Percentiles rank a stretch among this genome's conserved stretches.
phyloP scores from a whole-genome alignment of 768 basidiomycete genomes.

The Tephrocybe sp. region DNA sequence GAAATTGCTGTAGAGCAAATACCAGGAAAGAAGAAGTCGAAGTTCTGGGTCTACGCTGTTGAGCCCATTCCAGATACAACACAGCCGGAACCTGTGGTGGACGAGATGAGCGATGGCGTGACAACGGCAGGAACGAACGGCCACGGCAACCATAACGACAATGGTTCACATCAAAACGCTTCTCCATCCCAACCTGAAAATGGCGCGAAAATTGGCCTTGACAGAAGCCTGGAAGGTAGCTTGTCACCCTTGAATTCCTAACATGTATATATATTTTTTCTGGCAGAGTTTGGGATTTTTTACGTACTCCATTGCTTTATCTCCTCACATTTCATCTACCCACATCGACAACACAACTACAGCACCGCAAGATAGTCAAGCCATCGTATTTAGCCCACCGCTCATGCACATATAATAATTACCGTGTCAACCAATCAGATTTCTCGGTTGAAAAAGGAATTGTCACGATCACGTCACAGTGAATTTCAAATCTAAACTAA shows the following conservation, averaged over 20 bases:
- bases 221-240: constrained; percentile 39
- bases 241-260: constrained; percentile 42
- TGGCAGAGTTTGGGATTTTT: neutral
- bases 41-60: constrained; percentile 88
- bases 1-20: constrained; percentile 77
- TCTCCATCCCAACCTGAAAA: constrained; percentile 8
- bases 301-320: constrained; percentile 1
- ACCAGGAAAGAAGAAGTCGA: constrained; percentile 81
- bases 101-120: constrained; percentile 17
- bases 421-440: constrained; percentile 14
- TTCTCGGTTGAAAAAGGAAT: neutral
- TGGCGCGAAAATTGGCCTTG: constrained; percentile 24
- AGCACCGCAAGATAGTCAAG: neutral
- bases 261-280: neutral
- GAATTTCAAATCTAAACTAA: neutral
- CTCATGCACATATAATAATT: neutral
- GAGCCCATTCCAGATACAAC: constrained; percentile 56
- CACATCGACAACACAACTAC: constrained; percentile 1
- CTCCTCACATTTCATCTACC: constrained; percentile 7
- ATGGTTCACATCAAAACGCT: constrained; percentile 7
- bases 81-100: constrained; percentile 13
- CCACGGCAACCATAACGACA: constrained; percentile 11
- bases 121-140: constrained; percentile 8
- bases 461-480: neutral
- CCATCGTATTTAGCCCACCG: neutral